A percentile compares a stretch with the other conserved stretches of the same genome.
These are phyloP conservation scores for Neoboletus magnificus DNA, from an alignment of 768 basidiomycete genomes.

Conservation along the genomic window DNA sequence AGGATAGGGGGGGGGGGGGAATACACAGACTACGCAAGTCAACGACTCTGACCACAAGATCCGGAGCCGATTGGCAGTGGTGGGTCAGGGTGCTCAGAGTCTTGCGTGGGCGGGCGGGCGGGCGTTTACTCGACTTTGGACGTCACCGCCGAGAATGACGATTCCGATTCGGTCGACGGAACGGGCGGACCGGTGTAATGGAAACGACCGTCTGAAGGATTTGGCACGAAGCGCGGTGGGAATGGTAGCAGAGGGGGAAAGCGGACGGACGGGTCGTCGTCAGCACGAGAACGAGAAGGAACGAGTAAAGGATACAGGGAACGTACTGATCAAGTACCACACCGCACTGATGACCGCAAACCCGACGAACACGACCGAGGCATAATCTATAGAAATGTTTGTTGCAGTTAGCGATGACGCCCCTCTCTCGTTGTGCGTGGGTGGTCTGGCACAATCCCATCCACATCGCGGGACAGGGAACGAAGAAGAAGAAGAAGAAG, in stretches of 20 bases:
- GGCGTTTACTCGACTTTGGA: constrained; percentile 10
- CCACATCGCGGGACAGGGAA: background rate
- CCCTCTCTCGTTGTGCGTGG: too few species aligned
- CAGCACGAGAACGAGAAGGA: too few species aligned
- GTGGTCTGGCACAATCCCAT: background rate
- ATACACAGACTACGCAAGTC: background rate
- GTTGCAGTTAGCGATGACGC: background rate
- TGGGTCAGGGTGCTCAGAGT: background rate
- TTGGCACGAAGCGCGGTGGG: background rate
- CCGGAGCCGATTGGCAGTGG: background rate
- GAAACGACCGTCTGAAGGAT: constrained; percentile 38
- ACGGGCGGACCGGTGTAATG: constrained; percentile 45
- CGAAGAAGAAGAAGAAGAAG: background rate
- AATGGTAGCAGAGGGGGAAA: background rate
- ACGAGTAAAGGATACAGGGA: background rate
- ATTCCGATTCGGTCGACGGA: constrained; percentile 15
- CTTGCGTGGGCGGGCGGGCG: background rate
- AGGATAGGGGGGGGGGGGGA: too few species aligned
- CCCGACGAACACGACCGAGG: constrained; percentile 63
- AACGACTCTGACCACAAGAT: background rate
- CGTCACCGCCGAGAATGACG: background rate
- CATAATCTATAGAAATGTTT: constrained; percentile 47
- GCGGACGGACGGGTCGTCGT: background rate
- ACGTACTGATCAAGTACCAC: constrained; percentile 61
- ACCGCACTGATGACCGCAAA: constrained; percentile 54